Evolutionary conservation across 805 yeast species (phyloP).

Genomic region (Wickerhamomyces chaumierensis): DNA sequence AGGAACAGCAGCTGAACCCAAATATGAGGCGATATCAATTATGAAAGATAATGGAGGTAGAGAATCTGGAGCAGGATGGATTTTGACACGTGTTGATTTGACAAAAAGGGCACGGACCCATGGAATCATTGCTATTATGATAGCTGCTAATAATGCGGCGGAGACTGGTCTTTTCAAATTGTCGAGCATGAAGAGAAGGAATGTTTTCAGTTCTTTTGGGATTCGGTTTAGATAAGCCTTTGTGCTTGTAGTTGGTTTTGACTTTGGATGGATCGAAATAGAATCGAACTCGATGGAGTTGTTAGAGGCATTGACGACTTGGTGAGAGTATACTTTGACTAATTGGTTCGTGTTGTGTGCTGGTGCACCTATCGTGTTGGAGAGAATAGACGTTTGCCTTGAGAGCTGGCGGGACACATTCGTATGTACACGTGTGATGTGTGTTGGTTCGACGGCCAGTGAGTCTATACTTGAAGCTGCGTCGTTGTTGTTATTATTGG

Average conservation of each 20-base stretch:
- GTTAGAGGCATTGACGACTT: not conserved
- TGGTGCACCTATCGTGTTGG: not conserved
- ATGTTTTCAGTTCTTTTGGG: not conserved
- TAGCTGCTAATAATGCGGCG: slow-evolving; percentile 50
- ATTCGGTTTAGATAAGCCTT: slow-evolving; percentile 7
- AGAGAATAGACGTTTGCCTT: not conserved
- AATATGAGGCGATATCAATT: slow-evolving; percentile 68
- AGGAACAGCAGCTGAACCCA: slow-evolving; percentile 88
- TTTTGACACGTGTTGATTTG: slow-evolving; percentile 25
- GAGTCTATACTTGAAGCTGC: too few species aligned
- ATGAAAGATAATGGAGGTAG: slow-evolving; percentile 78
- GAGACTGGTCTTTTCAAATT: slow-evolving; percentile 69
- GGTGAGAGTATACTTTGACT: not conserved
- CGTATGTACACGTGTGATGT: not conserved
- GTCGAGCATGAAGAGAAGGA: slow-evolving; percentile 25
- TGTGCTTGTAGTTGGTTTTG: not conserved
- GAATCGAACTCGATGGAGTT: not conserved
- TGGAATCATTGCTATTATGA: slow-evolving; percentile 73
- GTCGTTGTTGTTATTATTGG: too few species aligned
- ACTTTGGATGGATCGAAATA: not conserved
- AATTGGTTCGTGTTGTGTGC: not conserved
- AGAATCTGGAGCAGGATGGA: slow-evolving; percentile 76
- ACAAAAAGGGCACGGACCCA: slow-evolving; percentile 75
- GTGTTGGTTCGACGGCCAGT: not conserved
- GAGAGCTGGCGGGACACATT: not conserved